Evolutionary conservation across 352 stramenopile genomes (phyloP).

Genomic region (Pythium angustatum): DNA sequence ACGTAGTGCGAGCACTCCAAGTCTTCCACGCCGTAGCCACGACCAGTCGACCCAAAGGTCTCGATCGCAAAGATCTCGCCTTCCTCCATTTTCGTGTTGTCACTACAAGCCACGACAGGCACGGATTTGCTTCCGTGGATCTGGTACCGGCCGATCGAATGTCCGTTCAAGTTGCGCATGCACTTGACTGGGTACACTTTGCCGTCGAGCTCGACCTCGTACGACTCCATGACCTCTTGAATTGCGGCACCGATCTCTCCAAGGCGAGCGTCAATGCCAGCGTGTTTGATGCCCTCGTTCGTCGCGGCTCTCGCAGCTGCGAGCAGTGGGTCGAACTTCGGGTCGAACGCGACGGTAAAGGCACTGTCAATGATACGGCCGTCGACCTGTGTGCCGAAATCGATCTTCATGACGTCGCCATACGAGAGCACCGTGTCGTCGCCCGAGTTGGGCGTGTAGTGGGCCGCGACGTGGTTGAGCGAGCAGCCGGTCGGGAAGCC

Average conservation of each 20-base stretch:
- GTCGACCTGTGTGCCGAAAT: conserved; percentile 97
- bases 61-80: conserved; percentile 98
- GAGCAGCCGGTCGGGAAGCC: conserved; percentile 95
- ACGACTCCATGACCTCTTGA: conserved; percentile 98
- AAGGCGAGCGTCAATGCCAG: conserved; percentile 93
- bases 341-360: conserved; percentile 95
- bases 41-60: conserved; percentile 92
- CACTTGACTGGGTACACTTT: conserved; percentile 95
- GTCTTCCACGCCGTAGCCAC: conserved; percentile 91
- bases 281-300: conserved; percentile 83
- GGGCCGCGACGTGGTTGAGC: conserved; percentile 95
- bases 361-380: conserved; percentile 96
- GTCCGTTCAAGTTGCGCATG: conserved; percentile 98
- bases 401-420: conserved; percentile 97
- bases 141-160: conserved; percentile 97
- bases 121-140: conserved; percentile 97
- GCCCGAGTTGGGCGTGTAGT: conserved; percentile 95
- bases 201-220: conserved; percentile 96
- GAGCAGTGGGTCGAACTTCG: conserved; percentile 88
- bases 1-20: conserved; percentile 98
- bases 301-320: conserved; percentile 91
- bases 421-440: conserved; percentile 91
- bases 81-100: conserved; percentile 97
- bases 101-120: conserved; percentile 93
- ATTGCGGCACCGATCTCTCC: conserved; percentile 95